These are phyloP conservation scores for Colletotrichum sp. DNA, from an alignment of 2,329 filamentous ascomycete genomes.

Conservation along the genomic window DNA sequence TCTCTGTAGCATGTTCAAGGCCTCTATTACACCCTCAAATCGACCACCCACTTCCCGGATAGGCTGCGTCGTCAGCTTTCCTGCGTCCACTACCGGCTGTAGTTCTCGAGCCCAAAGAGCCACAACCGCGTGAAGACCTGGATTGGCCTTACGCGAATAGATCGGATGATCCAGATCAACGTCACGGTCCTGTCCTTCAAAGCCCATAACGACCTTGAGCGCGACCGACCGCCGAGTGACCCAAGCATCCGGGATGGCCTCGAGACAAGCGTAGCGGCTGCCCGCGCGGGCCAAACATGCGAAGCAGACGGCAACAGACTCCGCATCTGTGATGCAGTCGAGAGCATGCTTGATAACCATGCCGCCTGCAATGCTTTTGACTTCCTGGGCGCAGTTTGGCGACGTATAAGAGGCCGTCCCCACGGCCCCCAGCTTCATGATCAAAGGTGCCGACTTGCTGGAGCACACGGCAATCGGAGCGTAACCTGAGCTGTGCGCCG, in stretches of 20 bases:
- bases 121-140: not conserved
- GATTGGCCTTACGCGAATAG: not conserved
- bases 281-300: conserved; percentile 28
- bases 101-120: conserved; percentile 5
- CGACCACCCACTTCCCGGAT: conserved; percentile 3
- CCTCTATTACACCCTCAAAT: not conserved
- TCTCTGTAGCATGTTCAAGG: not conserved
- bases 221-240: conserved; percentile 25
- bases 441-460: conserved; percentile 19
- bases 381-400: conserved; percentile 17
- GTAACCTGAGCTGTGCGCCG: conserved; percentile 18
- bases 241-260: conserved; percentile 24
- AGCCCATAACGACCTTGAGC: conserved; percentile 27
- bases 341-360: conserved; percentile 27
- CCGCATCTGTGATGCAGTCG: conserved; percentile 34
- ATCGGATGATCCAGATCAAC: not conserved
- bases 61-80: not conserved
- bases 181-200: not conserved
- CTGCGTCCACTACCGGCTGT: not conserved
- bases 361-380: conserved; percentile 2
- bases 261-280: conserved; percentile 35
- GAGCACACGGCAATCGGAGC: conserved; percentile 23
- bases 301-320: conserved; percentile 30
- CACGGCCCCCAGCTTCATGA: conserved; percentile 24
- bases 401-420: conserved; percentile 25